Conservation (phyloP, 257 asterid species). For the Perilla frutescens region DNA sequence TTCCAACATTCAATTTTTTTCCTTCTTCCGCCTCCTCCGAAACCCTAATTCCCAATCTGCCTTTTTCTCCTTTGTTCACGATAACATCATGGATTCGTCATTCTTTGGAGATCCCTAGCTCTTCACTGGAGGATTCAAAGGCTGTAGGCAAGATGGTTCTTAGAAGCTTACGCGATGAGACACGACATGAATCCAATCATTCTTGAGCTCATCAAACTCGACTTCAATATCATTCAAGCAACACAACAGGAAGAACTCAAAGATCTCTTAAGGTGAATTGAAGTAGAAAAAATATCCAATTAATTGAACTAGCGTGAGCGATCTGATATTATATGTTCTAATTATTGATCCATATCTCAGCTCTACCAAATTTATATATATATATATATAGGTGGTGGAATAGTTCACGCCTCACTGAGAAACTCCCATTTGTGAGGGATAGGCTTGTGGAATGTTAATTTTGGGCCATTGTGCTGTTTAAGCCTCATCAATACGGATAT, state of each 20-base stretch:
- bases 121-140: slow-evolving; percentile 2
- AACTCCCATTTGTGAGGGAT: slow-evolving; percentile 58
- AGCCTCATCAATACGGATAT: slow-evolving; percentile 31
- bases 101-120: slow-evolving; percentile 6
- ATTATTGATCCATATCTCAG: too few species aligned
- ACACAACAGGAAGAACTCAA: neutral
- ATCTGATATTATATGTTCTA: too few species aligned
- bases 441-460: slow-evolving; percentile 55
- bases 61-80: too few species aligned
- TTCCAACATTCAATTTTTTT: too few species aligned
- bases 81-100: neutral
- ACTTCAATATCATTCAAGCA: slow-evolving; percentile 4
- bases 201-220: slow-evolving; percentile 2
- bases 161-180: neutral
- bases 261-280: neutral
- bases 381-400: slow-evolving; percentile 53
- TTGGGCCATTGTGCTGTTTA: slow-evolving; percentile 38
- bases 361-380: too few species aligned
- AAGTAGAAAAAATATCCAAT: too few species aligned
- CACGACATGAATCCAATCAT: neutral
- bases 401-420: slow-evolving; percentile 42
- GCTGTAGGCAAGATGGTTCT: slow-evolving; percentile 7
- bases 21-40: too few species aligned
- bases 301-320: too few species aligned
- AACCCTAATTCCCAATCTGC: too few species aligned